Evolutionary conservation across 1,284 basidiomycete genomes (phyloP), one percentile per base, ranked within the genome.

Genomic region (Phellinidium pouzarii): DNA sequence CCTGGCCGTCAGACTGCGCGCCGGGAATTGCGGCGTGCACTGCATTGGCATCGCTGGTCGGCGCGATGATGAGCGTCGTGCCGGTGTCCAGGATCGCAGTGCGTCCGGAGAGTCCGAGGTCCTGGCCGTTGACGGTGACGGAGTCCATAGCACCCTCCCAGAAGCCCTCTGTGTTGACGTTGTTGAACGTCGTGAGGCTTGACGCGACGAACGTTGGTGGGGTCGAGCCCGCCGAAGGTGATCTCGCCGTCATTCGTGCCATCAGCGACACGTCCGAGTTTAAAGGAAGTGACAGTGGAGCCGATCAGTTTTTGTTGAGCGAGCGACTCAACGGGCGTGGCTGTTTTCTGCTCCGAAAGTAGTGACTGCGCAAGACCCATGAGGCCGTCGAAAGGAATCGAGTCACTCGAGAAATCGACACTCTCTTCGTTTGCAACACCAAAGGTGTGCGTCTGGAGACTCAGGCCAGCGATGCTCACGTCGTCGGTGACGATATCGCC

Each of bases 191-290:
- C 42, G 76, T 72, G 38, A 84, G 72, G 9, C 82, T 78, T 27
- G 62, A 57, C 11, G 71, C 50, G 58, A 80, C 72, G 63, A 88
- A 87, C 65, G n/a, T 88, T 88, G 57, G 75, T 73, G 8, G 67
- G n/a, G 66, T 93, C 88, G 43, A 91, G 76, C 7, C 79, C 87
- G 44, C 89, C 90, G 62, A 92, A 89, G 3, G 89, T 91, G 56
- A 88, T 76, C 67, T 88, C 76, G 50, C 91, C 90, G 61, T 91
- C 84, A 64, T 91, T 88, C 63, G 76, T 72, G 58, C 77, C 73
- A 64, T 91, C 87, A 8, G 80, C 74, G 36, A 86, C 70, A 53
- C 91, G 82, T 2, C 87, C 78, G 52, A 94, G 80, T 66, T 88
- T 90, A 75, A 81, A 92, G 11, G 87, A 89, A 19, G 84, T 81